A percentile compares a stretch with the other conserved stretches of the same genome.
Conservation (phyloP, 371 early-diverging fungal genomes). For the Rhizopus stolonifer region DNA sequence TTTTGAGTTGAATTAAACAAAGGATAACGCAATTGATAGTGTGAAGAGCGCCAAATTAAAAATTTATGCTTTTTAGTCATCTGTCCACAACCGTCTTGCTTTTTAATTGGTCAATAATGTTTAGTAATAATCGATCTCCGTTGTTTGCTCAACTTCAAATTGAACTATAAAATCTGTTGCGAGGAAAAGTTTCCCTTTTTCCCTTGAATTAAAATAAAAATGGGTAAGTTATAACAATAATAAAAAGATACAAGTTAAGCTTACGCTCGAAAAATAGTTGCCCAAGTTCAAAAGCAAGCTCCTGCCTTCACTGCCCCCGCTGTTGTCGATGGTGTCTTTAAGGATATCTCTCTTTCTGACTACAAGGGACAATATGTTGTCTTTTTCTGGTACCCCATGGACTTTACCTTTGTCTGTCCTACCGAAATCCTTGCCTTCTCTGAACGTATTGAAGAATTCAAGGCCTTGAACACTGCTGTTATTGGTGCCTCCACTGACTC, state of each 20-base stretch:
- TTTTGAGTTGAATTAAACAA: no score
- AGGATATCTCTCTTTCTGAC: conserved; percentile 78
- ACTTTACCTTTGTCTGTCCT: conserved; percentile 66
- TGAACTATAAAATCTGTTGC: conserved; percentile 4
- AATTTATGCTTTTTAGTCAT: no score
- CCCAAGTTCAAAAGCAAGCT: conserved; percentile 57
- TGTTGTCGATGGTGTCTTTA: conserved; percentile 76
- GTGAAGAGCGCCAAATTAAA: no score
- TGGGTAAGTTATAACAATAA: conserved; percentile 16
- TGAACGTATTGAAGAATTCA: conserved; percentile 69
- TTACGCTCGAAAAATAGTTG: conserved; percentile 25
- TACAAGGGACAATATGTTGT: conserved; percentile 79
- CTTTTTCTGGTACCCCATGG: conserved; percentile 50
- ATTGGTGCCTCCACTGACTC: conserved; percentile 51
- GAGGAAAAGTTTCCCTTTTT: not conserved
- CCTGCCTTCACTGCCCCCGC: conserved; percentile 79
- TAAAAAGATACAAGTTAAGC: no score
- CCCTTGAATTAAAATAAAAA: conserved; percentile 8
- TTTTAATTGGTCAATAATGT: not conserved
- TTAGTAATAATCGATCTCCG: conserved; percentile 2
- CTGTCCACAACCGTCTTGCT: no score
- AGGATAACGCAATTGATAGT: no score
- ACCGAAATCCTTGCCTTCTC: conserved; percentile 72
- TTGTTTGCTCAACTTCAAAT: no score
- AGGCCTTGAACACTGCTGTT: conserved; percentile 56